Evolutionary conservation across 768 basidiomycete species (phyloP), one percentile per base, ranked within the genome.

Genomic region (Rhodotorula paludigena): DNA sequence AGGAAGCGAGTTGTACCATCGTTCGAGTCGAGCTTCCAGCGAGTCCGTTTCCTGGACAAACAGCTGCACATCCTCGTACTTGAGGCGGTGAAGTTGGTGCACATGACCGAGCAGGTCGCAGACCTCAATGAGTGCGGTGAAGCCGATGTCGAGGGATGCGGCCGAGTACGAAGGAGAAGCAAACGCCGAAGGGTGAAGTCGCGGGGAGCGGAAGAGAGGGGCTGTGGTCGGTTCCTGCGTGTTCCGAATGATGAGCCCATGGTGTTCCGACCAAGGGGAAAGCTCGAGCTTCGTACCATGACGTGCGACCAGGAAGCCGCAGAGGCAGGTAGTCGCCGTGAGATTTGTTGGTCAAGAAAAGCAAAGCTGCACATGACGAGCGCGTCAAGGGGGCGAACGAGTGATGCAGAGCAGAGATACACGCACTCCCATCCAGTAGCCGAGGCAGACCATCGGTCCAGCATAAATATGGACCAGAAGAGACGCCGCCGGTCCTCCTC

Each of bases 191-290:
- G 49, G 49, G 16, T 51, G 30, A 1, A 6, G 15, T 15, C 20
- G 20, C 18, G 32, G 30, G 30, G 49, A 51, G 49, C 49, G 49
- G 32, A 51, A 51, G 30, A 33, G 15, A 0, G 49, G 49, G 1
- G 49, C 49, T 0, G 49, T 20, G 7, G 49, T 51, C 30, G 49
- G 49, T 14, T 51, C 49, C 49, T 51, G 49, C 47, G 7, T 11
- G 47, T n/a, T n/a, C n/a, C n/a, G n/a, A n/a, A 28, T 1, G 5
- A 28, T 16, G 9, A 30, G 28, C 28, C 7, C 28, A 48, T 18
- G 8, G 1, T 5, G 16, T 1, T 1, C 8, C 12, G 4, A 16
- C 28, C 5, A 2, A 30, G 47, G 28, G 5, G 21, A 21, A 21
- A 1, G 18, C 10, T 2, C 8, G 25, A 23, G 28, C n/a, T n/a